Evolutionary conservation across 1,284 basidiomycete genomes (phyloP).

Genomic region (Puccinia horiana): DNA sequence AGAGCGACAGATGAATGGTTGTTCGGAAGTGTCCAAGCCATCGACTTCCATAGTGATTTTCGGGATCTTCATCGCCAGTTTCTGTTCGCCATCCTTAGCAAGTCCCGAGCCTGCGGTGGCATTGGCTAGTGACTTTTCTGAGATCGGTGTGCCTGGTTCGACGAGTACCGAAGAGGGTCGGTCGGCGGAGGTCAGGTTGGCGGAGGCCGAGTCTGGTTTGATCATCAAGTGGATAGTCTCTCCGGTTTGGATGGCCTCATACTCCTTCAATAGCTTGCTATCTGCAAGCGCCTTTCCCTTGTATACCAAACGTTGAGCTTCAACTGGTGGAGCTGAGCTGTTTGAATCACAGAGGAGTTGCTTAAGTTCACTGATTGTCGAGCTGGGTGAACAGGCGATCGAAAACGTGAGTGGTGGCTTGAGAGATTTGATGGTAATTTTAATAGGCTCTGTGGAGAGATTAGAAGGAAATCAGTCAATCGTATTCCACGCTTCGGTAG

Average conservation of each 20-base stretch:
- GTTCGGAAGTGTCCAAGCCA: slow-evolving; percentile 24
- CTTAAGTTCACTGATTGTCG: slow-evolving; percentile 78
- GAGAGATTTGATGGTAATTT: slow-evolving; percentile 78
- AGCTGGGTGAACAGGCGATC: slow-evolving; percentile 71
- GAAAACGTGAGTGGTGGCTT: slow-evolving; percentile 78
- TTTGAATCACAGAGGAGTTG: slow-evolving; percentile 66
- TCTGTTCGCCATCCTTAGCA: slow-evolving; percentile 24
- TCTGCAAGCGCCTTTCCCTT: slow-evolving; percentile 90
- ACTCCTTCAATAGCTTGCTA: slow-evolving; percentile 81
- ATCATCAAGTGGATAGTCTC: slow-evolving; percentile 79
- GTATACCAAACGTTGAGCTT: slow-evolving; percentile 76
- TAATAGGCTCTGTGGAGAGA: slow-evolving; percentile 63
- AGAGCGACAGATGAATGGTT: slow-evolving; percentile 46
- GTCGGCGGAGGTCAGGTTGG: slow-evolving; percentile 62
- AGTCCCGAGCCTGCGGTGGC: not conserved
- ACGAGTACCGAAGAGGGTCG: slow-evolving; percentile 49
- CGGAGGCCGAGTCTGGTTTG: slow-evolving; percentile 63
- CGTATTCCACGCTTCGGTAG: not conserved
- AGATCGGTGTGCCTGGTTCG: slow-evolving; percentile 31
- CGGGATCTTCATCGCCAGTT: slow-evolving; percentile 40
- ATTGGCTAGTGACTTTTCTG: slow-evolving; percentile 10
- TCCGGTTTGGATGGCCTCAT: slow-evolving; percentile 71
- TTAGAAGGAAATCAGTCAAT: not conserved
- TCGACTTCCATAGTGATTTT: slow-evolving; percentile 41
- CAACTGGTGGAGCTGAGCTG: slow-evolving; percentile 67